phyloP scores from a whole-genome alignment of 176 grass and related monocot species.

The Chrysopogon serrulatus region DNA sequence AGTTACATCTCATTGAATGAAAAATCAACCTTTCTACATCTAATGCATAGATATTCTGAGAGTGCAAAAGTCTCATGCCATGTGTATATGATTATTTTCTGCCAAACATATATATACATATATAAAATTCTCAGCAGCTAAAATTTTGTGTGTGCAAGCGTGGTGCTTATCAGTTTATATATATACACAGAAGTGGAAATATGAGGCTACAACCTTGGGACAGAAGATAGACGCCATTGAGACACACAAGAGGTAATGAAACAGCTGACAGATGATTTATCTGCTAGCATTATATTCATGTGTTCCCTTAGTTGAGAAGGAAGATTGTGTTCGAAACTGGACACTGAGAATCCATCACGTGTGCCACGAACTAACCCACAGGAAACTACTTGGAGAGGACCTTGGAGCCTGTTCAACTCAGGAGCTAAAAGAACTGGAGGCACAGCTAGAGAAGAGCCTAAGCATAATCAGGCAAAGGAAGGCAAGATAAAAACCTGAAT shows the following conservation, averaged over 20 bases:
- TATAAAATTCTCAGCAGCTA: neutral
- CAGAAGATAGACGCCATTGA: slow-evolving; percentile 58
- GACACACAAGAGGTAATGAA: slow-evolving; percentile 48
- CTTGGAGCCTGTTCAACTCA: slow-evolving; percentile 52
- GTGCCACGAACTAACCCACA: neutral
- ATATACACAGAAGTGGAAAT: slow-evolving; percentile 38
- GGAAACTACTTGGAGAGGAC: slow-evolving; percentile 65
- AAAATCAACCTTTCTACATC: neutral
- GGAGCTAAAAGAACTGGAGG: slow-evolving; percentile 62
- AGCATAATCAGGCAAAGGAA: slow-evolving; percentile 57
- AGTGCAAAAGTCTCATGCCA: too few species aligned
- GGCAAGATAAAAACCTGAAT: slow-evolving; percentile 27
- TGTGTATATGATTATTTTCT: neutral
- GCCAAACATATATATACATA: neutral
- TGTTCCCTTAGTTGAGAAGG: neutral
- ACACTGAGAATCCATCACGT: neutral
- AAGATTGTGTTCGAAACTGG: neutral
- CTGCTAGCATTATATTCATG: neutral
- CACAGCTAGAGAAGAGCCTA: slow-evolving; percentile 62
- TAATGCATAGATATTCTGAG: neutral
- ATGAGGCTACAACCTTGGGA: slow-evolving; percentile 41
- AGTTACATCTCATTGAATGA: neutral
- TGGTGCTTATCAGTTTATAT: neutral
- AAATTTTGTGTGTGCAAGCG: neutral
- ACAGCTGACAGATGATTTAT: neutral